phyloP scores from a whole-genome alignment of 805 yeast species.

The Naumovozyma dairenensis region DNA sequence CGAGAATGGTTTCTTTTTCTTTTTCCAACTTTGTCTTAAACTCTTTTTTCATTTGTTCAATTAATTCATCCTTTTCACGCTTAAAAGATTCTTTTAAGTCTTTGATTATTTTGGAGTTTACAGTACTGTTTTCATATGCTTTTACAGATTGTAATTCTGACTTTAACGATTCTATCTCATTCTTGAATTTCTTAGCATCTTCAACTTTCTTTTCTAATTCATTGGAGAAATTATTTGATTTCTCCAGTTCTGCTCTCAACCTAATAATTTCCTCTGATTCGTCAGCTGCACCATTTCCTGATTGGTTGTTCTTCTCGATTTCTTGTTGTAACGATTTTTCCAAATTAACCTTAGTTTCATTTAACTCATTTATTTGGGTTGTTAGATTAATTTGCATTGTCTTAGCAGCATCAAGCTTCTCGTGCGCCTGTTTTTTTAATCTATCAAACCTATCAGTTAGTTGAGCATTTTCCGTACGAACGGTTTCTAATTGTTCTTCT shows the following conservation, averaged over 20 bases:
- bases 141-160: conserved; percentile 15
- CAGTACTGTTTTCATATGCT: conserved; percentile 13
- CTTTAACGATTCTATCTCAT: conserved; percentile 16
- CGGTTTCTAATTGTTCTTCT: conserved; percentile 16
- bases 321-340: conserved; percentile 14
- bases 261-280: conserved; percentile 2
- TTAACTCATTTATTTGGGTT: conserved; percentile 27
- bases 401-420: conserved; percentile 24
- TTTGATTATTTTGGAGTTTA: conserved; percentile 21
- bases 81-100: conserved; percentile 20
- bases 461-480: conserved; percentile 25
- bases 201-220: conserved; percentile 11
- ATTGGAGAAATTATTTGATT: conserved; percentile 10
- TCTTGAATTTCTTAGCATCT: conserved; percentile 6
- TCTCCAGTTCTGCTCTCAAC: conserved; percentile 4
- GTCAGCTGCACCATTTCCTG: conserved; percentile 4
- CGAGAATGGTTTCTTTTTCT: conserved; percentile 6
- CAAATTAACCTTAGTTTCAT: conserved; percentile 29
- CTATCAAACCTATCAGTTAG: conserved; percentile 26
- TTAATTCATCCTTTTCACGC: conserved; percentile 16
- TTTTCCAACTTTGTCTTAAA: conserved; percentile 21
- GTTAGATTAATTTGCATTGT: conserved; percentile 33
- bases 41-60: conserved; percentile 14
- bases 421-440: conserved; percentile 29
- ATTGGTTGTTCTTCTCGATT: conserved; percentile 7